Base-by-base conservation (phyloP, 805 yeast genomes). In the Candida ulmi region DNA sequence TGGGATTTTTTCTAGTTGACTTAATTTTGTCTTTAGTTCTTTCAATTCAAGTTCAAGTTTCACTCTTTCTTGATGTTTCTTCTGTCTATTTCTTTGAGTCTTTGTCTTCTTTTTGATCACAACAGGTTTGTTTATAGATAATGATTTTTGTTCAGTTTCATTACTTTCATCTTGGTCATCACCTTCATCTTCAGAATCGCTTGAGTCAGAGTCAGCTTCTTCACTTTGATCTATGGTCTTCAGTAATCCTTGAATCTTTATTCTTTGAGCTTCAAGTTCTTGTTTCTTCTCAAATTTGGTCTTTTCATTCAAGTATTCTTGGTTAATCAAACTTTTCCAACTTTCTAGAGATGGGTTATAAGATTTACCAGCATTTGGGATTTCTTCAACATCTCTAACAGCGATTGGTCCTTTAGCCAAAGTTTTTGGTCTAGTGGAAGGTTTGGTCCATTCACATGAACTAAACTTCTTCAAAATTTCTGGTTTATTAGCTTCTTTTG, bases 311-410 rank as follows among this genome's bases (percentile, higher is more conserved):
- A 58, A 70, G 50, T 71, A 81, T 61, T 88, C 97, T 39, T 69
- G 66, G 38, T 75, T 66, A 38, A 93, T 75, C 50, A 90, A 70
- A 16, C 61, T 62, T 51, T 78, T 78, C 99, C 99, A 93, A 21
- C 84, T 77, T 40, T 81, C 83, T 47, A 80, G 68, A 11, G 91
- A 73, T 19, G 99, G 99, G 57, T 93, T 93, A 57, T 88, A 93
- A 2, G 98, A 90, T 59, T 83, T 85, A 40, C 98, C 98, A 2
- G 82, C 93, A 51, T 82, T 81, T 11, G 95, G 88, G 4, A 79
- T 41, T 2, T 50, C 60, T 16, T 69, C 79, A 35, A 64, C 52
- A n/a, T 71, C 70, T 42, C 68, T 71, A 15, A 86, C 74, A 31
- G 52, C 51, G n/a, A 79, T 57, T 1, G 95, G 81, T 3, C 65